Base-by-base conservation (phyloP, 164 flowering plant species). In the Liriodendron chinense region DNA sequence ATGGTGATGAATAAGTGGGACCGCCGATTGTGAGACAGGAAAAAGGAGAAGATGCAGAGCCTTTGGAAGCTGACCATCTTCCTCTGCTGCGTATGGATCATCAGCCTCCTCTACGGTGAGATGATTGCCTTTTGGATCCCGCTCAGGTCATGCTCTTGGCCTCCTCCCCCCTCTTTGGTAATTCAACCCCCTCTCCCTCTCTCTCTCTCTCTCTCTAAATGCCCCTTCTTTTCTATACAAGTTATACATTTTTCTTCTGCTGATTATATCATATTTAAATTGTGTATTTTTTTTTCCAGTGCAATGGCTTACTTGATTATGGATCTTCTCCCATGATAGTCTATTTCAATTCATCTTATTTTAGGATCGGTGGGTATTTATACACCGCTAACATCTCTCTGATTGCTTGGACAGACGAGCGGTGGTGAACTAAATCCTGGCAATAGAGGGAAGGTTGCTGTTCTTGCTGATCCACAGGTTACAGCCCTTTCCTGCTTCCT, bases 381-480 rank as follows among this genome's bases (percentile, higher is more conserved):
- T 7, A 25, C 53, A 18, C 56, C 47, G 23, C 5, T 34, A 1
- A 70, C 5, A 47, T 57, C 57, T 66, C 23, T 65, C 64, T 59
- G 7, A 24, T 59, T 65, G 69, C 68, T 65, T 62, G 18, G 78
- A 77, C 85, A 89, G 93, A 77, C 73, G 73, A 78, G 74, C 7
- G 78, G 76, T 72, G 84, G 25, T 28, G 78, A 47, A 59, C 43
- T 67, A n/a, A 23, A 70, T 79, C 24, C 79, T 14, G 76, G 76
- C 68, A 79, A 83, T 72, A 82, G 72, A 78, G 86, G 86, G 64
- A 92, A 93, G 83, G 82, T 93, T 70, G 98, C 92, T 67, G 92
- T 95, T 75, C 21, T 95, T 53, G 83, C 99, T 43, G 99, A 95
- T 83, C 97, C 96, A 12, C 99, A 95, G 94, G 99, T 92, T 25